phyloP scores from a whole-genome alignment of 2,329 filamentous ascomycete species.

The Apiospora pterosperma region DNA sequence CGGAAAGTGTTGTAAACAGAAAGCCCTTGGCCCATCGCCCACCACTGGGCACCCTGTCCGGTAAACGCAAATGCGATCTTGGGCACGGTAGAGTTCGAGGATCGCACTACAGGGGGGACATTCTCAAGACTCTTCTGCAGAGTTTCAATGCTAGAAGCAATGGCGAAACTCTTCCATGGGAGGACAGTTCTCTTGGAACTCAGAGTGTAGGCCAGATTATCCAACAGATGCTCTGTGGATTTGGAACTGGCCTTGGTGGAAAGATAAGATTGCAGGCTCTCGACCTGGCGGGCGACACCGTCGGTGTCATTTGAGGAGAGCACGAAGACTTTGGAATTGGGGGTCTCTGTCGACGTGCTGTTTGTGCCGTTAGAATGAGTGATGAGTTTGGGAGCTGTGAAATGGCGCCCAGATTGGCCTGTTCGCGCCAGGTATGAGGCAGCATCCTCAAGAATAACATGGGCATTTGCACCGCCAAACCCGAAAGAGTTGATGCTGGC shows the following conservation, averaged over 20 bases:
- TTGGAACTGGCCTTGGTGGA: not conserved
- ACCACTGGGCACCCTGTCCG: slow-evolving; percentile 41
- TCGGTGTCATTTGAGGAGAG: not conserved
- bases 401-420: not conserved
- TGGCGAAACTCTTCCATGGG: not conserved
- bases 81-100: slow-evolving; percentile 10
- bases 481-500: slow-evolving; percentile 15
- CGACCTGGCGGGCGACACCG: not conserved
- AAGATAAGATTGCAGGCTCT: not conserved
- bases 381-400: not conserved
- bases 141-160: not conserved
- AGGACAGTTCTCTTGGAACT: not conserved
- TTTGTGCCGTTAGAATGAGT: not conserved
- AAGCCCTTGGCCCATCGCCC: slow-evolving; percentile 38
- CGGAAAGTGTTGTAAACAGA: slow-evolving; percentile 39
- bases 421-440: not conserved
- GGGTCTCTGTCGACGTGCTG: not conserved
- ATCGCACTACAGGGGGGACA: not conserved
- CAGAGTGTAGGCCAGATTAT: not conserved
- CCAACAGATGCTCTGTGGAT: not conserved
- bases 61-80: slow-evolving; percentile 39
- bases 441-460: slow-evolving; percentile 19
- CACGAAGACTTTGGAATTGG: not conserved
- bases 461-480: slow-evolving; percentile 15
- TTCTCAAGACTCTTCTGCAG: not conserved